phyloP scores from a whole-genome alignment of 2,329 filamentous ascomycete genomes.

The Phaeosphaeriaceae sp. region DNA sequence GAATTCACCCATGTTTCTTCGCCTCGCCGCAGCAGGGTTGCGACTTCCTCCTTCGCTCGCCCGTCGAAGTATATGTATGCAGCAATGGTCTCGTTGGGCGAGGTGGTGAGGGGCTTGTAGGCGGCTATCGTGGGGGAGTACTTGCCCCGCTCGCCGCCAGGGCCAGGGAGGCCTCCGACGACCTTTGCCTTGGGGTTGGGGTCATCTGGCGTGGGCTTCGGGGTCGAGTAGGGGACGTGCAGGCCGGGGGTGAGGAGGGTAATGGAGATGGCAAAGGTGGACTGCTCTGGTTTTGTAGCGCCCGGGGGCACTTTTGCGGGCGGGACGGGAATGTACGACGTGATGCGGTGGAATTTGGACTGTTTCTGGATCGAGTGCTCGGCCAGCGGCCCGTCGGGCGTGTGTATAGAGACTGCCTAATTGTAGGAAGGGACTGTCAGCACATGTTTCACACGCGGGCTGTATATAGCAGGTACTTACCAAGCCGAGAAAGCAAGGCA shows the following conservation, averaged over 20 bases:
- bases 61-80: slow-evolving; percentile 99
- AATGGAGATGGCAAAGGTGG: slow-evolving; percentile 97
- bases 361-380: slow-evolving; percentile 97
- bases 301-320: slow-evolving; percentile 77
- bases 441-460: slow-evolving; percentile 3
- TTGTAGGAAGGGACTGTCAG: slow-evolving; percentile 73
- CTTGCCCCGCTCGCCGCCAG: slow-evolving; percentile 59
- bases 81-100: slow-evolving; percentile 94
- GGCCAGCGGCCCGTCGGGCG: slow-evolving; percentile 77
- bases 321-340: slow-evolving; percentile 95
- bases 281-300: slow-evolving; percentile 81
- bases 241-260: slow-evolving; percentile 89
- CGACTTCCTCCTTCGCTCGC: slow-evolving; percentile 92
- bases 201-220: slow-evolving; percentile 77
- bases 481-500: slow-evolving; percentile 99
- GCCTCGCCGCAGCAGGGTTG: slow-evolving; percentile 86
- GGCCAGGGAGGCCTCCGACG: slow-evolving; percentile 74
- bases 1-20: slow-evolving; percentile 99
- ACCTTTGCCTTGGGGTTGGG: slow-evolving; percentile 83
- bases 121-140: slow-evolving; percentile 71
- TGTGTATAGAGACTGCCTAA: slow-evolving; percentile 95
- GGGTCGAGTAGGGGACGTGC: slow-evolving; percentile 90
- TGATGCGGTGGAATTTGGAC: slow-evolving; percentile 89
- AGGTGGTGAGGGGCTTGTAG: slow-evolving; percentile 91
- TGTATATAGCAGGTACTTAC: slow-evolving; percentile 5